These are phyloP conservation scores for Ogataea paraovalis DNA, from an alignment of 805 yeast genomes.

Conservation along the genomic window DNA sequence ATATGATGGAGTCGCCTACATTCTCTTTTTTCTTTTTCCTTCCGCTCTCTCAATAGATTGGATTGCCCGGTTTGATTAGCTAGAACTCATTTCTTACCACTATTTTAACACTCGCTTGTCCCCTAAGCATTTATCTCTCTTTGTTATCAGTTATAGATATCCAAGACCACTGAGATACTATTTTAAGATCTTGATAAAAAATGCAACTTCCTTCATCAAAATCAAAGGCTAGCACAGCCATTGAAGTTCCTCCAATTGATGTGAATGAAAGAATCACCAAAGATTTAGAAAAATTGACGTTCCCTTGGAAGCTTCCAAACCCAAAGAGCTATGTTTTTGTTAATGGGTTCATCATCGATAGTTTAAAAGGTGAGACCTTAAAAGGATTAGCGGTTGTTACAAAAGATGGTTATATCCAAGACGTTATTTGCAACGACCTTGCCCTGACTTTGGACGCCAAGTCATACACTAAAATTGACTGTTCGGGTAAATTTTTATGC, in stretches of 20 bases:
- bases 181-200: too few species aligned
- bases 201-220: neutral
- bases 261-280: conserved; percentile 25
- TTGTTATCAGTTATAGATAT: too few species aligned
- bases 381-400: conserved; percentile 16
- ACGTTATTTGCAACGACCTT: conserved; percentile 3
- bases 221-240: neutral
- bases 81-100: too few species aligned
- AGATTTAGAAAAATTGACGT: conserved; percentile 16
- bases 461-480: conserved; percentile 17
- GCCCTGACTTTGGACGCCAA: neutral
- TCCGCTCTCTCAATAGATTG: too few species aligned
- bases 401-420: conserved; percentile 18
- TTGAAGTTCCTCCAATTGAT: conserved; percentile 18
- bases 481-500: conserved; percentile 23
- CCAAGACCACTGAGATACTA: too few species aligned
- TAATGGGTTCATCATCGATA: conserved; percentile 21
- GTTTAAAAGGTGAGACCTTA: conserved; percentile 13
- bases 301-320: conserved; percentile 26
- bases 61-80: too few species aligned
- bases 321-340: conserved; percentile 19
- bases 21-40: too few species aligned
- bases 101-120: neutral
- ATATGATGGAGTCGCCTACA: too few species aligned
- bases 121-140: too few species aligned